These are phyloP conservation scores for Fraxinus sp. DNA, from an alignment of 305 asterid species.

Conservation along the genomic window DNA sequence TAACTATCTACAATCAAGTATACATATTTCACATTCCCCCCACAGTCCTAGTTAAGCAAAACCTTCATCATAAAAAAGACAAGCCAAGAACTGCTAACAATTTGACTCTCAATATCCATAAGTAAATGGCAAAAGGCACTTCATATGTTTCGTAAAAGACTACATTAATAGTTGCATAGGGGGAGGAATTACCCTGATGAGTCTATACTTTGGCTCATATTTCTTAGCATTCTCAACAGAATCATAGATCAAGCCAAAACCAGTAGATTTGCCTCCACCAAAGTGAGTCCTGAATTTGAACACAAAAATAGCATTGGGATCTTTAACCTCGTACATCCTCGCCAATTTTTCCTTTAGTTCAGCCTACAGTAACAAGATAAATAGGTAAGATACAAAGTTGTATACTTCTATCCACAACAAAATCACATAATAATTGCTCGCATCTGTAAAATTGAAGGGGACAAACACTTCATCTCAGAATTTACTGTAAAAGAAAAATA, in stretches of 20 bases:
- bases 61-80: background rate
- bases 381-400: background rate
- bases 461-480: background rate
- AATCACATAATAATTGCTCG: background rate
- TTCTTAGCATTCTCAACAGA: slow-evolving; percentile 54
- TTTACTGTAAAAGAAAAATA: background rate
- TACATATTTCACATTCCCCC: background rate
- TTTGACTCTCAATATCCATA: background rate
- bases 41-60: background rate
- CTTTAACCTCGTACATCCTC: slow-evolving; percentile 58
- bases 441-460: background rate
- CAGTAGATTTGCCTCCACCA: slow-evolving; percentile 76
- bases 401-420: background rate
- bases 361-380: slow-evolving; percentile 34
- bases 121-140: background rate
- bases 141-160: background rate
- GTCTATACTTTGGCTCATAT: slow-evolving; percentile 45
- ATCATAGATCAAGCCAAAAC: slow-evolving; percentile 69
- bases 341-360: slow-evolving; percentile 64
- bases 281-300: slow-evolving; percentile 75
- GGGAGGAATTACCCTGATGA: slow-evolving; percentile 31
- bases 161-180: background rate
- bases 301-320: slow-evolving; percentile 56
- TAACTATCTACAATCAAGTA: background rate
- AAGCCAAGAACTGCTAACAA: background rate